Percentiles rank a stretch among this genome's conserved stretches.
Evolutionary conservation across 345 rosid genomes (phyloP).

Genomic region (Balakata baccata): DNA sequence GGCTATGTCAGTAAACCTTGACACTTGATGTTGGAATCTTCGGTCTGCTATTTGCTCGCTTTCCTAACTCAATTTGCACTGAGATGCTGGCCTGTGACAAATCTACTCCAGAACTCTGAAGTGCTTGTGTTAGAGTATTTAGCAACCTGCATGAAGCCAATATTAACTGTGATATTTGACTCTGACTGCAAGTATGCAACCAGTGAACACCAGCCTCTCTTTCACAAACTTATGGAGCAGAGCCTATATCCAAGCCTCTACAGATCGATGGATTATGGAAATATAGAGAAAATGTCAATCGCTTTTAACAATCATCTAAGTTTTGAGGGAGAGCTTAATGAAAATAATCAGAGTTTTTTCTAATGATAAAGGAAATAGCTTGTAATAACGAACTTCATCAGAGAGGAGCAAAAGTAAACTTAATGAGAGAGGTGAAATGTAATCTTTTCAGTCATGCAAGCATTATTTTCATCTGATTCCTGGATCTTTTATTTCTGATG

Average conservation of each 20-base stretch:
- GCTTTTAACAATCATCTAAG: too few species aligned
- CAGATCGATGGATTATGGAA: background rate
- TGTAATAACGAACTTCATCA: too few species aligned
- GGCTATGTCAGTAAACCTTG: constrained; percentile 27
- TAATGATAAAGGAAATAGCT: too few species aligned
- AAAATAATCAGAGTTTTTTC: too few species aligned
- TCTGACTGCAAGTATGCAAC: background rate
- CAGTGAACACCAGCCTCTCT: background rate
- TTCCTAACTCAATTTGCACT: constrained; percentile 81
- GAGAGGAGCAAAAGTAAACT: background rate
- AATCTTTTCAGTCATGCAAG: background rate
- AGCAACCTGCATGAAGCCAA: constrained; percentile 52
- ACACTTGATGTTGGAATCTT: constrained; percentile 23
- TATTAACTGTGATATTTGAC: background rate
- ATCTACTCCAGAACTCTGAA: constrained; percentile 86
- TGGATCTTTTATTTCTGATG: too few species aligned
- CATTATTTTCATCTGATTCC: background rate
- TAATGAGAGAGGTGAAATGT: background rate
- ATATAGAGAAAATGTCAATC: background rate
- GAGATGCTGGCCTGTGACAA: constrained; percentile 80
- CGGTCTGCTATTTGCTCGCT: constrained; percentile 33
- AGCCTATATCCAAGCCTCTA: background rate
- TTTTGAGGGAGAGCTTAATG: too few species aligned
- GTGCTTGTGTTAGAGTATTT: constrained; percentile 68
- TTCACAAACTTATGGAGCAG: background rate